phyloP scores from a whole-genome alignment of 805 yeast genomes.

The Hanseniaspora guilliermondii region DNA sequence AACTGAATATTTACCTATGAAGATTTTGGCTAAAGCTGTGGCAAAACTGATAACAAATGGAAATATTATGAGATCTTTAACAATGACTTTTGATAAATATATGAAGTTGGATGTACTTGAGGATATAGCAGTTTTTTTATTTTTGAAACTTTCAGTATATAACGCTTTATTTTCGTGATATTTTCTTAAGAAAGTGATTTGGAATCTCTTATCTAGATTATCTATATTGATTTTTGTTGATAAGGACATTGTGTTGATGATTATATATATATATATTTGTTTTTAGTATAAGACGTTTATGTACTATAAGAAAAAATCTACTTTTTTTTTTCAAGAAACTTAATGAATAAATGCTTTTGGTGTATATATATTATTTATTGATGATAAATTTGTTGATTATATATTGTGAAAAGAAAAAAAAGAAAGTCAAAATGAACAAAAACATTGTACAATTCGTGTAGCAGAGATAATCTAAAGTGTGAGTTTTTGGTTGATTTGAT shows the following conservation, averaged over 20 bases:
- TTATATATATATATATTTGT: background rate
- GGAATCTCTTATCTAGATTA: constrained; percentile 6
- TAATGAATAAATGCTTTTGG: too few relatives aligned
- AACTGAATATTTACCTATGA: constrained; percentile 3
- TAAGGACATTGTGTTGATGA: background rate
- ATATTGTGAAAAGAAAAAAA: too few relatives aligned
- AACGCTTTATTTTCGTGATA: background rate
- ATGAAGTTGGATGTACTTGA: background rate
- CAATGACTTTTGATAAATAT: background rate
- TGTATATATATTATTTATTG: too few relatives aligned
- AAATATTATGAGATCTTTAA: background rate
- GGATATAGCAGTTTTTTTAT: background rate
- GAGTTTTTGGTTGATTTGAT: too few relatives aligned
- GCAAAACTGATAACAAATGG: constrained; percentile 7
- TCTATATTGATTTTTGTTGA: background rate
- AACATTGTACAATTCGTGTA: too few relatives aligned
- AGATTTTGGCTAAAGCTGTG: constrained; percentile 1
- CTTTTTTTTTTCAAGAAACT: too few relatives aligned
- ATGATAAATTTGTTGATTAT: too few relatives aligned
- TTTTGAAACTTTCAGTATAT: background rate
- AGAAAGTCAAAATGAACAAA: too few relatives aligned
- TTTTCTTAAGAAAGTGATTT: constrained; percentile 5
- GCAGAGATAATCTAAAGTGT: too few relatives aligned
- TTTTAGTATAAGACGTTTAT: too few relatives aligned
- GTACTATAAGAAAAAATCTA: too few relatives aligned